These are phyloP conservation scores for Linum lewisii DNA, from an alignment of 345 rosid species.

Conservation along the genomic window DNA sequence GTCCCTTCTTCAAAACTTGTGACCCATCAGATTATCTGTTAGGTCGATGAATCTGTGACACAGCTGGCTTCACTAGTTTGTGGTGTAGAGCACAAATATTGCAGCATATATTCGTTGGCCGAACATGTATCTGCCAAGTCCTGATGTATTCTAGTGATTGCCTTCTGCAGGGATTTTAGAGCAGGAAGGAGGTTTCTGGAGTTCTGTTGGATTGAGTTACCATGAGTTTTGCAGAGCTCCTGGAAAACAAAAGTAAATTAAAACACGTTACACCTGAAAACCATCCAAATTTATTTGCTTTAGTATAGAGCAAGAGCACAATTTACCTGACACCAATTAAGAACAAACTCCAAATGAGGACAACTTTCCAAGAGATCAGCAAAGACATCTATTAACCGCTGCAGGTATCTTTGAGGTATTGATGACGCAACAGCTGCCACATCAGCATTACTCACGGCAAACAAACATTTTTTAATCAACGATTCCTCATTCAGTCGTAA, in stretches of 20 bases:
- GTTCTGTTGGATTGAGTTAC: constrained; percentile 66
- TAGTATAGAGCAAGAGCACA: background rate
- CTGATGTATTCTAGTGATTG: constrained; percentile 73
- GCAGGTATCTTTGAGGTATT: constrained; percentile 57
- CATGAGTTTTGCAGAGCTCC: constrained; percentile 88
- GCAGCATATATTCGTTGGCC: constrained; percentile 77
- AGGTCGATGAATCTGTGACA: background rate
- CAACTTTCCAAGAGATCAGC: constrained; percentile 76
- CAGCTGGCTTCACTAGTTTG: constrained; percentile 20
- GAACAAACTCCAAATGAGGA: constrained; percentile 82
- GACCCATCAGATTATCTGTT: background rate
- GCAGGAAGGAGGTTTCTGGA: constrained; percentile 73
- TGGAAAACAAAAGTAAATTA: constrained; percentile 18
- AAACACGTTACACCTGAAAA: background rate
- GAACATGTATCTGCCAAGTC: constrained; percentile 89
- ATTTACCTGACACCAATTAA: constrained; percentile 82
- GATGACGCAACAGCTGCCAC: constrained; percentile 60
- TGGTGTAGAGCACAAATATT: constrained; percentile 58
- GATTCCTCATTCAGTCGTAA: constrained; percentile 88
- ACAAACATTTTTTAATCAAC: constrained; percentile 65
- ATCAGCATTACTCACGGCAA: constrained; percentile 59
- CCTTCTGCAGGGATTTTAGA: constrained; percentile 75
- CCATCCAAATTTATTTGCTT: background rate
- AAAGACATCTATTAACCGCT: constrained; percentile 72
- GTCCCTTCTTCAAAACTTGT: too few relatives aligned